These are phyloP conservation scores for Pseudopyricularia cyperi DNA, from an alignment of 2,329 filamentous ascomycete genomes.

Conservation along the genomic window DNA sequence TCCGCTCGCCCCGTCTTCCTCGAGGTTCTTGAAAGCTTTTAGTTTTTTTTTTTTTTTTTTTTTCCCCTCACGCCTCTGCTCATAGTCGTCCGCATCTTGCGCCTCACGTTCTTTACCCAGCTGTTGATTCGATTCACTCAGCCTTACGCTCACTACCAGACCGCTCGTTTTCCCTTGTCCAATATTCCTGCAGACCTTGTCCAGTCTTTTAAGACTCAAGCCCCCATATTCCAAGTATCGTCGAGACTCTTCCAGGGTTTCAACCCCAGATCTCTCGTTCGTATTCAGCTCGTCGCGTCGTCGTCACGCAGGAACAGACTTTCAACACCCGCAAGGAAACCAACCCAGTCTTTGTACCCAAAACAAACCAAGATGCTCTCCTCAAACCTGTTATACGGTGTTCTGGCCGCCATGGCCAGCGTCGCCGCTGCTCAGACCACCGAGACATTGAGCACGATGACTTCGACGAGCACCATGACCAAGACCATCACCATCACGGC, in stretches of 20 bases:
- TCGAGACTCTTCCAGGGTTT: neutral
- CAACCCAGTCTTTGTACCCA: constrained; percentile 2
- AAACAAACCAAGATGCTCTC: constrained; percentile 27
- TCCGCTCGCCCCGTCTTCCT: neutral
- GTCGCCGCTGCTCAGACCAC: constrained; percentile 18
- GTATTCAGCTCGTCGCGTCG: neutral
- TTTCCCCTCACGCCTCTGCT: neutral
- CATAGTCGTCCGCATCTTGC: constrained; percentile 2
- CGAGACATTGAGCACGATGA: constrained; percentile 20
- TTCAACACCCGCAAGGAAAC: neutral
- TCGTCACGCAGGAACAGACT: neutral
- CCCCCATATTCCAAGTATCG: neutral
- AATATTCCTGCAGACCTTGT: neutral
- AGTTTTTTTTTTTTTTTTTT: constrained; percentile 2
- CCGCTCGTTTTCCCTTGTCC: neutral
- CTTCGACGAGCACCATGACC: constrained; percentile 31
- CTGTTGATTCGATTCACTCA: constrained; percentile 1
- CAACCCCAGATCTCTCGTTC: neutral
- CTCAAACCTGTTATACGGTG: constrained; percentile 23
- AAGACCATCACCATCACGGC: constrained; percentile 31
- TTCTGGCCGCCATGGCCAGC: constrained; percentile 26
- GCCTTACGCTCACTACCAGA: constrained; percentile 2
- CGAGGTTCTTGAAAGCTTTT: neutral
- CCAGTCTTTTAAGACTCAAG: neutral
- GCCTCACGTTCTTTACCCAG: constrained; percentile 2